Base-by-base conservation (phyloP, 306 rosid genomes). In the Styphnolobium japonicum region DNA sequence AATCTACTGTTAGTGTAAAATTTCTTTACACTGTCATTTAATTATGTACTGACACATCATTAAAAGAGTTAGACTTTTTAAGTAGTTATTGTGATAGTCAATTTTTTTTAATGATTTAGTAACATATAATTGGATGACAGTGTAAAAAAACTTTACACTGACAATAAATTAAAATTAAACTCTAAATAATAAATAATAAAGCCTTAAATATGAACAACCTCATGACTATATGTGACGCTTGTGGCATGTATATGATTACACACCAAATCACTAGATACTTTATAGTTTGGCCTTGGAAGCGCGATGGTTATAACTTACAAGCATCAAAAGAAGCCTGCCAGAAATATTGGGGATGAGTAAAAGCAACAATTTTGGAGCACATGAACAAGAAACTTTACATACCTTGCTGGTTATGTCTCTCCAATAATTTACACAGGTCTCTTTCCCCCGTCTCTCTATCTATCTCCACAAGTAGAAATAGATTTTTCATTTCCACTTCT, bases 351-450 rank as follows among this genome's bases (percentile, higher is more conserved):
- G 58, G 15, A 69, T 23, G 71, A 56, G 82, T 69, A 55, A 45
- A 79, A 79, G 83, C 65, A 79, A 79, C 73, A 56, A 3, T 43
- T 43, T 67, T 78, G 69, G 36, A 55, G 69, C 69, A 78, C 40
- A 31, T 56, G 70, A 78, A 56, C 42, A 37, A 4, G 37, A 65
- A 58, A 66, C 43, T 52, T 63, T 15, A 25, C 81, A 69, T 29
- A 42, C 33, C 70, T 68, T 56, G 76, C 23, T 11, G 37, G n/a
- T 57, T 29, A 9, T 42, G 76, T 43, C 52, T 68, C 61, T 79
- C 39, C 71, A 55, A 67, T 67, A 36, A 76, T 76, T 29, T 77
- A 27, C 81, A 77, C 58, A 16, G 25, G 81, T 67, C 75, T 18
- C 48, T 77, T 39, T 77, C 75, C 8, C 52, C 65, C 23, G 0